phyloP scores from a whole-genome alignment of 345 rosid genomes.

The Salix caprea region DNA sequence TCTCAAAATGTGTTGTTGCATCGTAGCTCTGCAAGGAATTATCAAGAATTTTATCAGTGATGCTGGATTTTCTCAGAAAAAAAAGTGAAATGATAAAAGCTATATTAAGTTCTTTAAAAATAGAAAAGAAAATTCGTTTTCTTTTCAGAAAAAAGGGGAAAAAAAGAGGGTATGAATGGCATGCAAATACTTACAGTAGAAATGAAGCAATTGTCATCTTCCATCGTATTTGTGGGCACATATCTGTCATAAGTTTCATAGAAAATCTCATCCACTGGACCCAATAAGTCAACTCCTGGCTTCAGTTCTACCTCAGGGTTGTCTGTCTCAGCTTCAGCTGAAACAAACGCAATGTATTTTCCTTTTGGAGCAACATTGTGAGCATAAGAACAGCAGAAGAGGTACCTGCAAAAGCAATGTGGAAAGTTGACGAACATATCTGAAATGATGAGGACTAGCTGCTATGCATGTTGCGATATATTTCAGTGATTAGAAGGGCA shows the following conservation, averaged over 20 bases:
- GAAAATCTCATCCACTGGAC: conserved; percentile 75
- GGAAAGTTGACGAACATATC: not conserved
- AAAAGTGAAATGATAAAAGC: not conserved
- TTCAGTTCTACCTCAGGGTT: conserved; percentile 72
- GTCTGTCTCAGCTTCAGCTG: conserved; percentile 90
- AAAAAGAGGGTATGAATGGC: not conserved
- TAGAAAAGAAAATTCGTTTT: not conserved
- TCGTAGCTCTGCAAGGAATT: conserved; percentile 60
- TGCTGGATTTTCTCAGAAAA: not conserved
- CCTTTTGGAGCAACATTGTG: conserved; percentile 94
- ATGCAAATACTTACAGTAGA: conserved; percentile 50
- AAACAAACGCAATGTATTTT: conserved; percentile 83
- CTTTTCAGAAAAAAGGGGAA: not conserved
- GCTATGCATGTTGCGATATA: too few species aligned
- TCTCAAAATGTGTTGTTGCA: conserved; percentile 84
- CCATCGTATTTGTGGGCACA: conserved; percentile 48
- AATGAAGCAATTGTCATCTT: conserved; percentile 69
- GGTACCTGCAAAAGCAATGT: conserved; percentile 53
- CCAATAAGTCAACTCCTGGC: conserved; percentile 77
- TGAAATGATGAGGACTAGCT: too few species aligned
- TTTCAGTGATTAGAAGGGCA: too few species aligned
- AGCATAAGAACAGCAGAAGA: conserved; percentile 89
- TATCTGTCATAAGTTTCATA: conserved; percentile 80
- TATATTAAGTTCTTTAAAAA: too few species aligned
- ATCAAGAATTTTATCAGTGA: not conserved